phyloP scores from a whole-genome alignment of 1,284 basidiomycete species.

The Apiotrichum porosum region DNA sequence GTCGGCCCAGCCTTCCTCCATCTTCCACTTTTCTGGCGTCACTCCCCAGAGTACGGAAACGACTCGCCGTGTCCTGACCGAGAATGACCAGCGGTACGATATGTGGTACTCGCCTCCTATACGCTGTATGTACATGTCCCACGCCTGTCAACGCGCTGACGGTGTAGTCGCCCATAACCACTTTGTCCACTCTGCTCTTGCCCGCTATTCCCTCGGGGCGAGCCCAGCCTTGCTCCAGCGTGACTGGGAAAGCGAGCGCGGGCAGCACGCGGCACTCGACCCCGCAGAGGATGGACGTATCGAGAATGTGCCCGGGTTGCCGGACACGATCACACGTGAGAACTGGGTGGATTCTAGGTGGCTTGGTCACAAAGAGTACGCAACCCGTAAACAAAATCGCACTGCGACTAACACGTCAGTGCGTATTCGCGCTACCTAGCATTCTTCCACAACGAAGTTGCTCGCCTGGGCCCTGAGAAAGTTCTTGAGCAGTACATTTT shows the following conservation, averaged over 20 bases:
- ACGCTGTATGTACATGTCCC: too few relatives aligned
- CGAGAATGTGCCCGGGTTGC: slow-evolving; percentile 18
- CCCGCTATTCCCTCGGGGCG: slow-evolving; percentile 62
- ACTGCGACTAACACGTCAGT: slow-evolving; percentile 29
- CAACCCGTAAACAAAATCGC: slow-evolving; percentile 7
- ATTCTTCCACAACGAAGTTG: slow-evolving; percentile 58
- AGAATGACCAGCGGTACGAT: slow-evolving; percentile 58
- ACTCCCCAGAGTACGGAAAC: slow-evolving; percentile 53
- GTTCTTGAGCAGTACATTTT: slow-evolving; percentile 59
- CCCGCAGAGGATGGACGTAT: slow-evolving; percentile 42
- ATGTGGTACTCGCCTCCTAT: too few relatives aligned
- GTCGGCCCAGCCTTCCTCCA: slow-evolving; percentile 25
- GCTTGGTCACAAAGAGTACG: slow-evolving; percentile 57
- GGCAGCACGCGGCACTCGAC: slow-evolving; percentile 52
- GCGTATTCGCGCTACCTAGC: slow-evolving; percentile 56
- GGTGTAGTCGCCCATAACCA: slow-evolving; percentile 58
- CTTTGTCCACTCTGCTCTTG: slow-evolving; percentile 53
- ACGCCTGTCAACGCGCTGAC: too few relatives aligned
- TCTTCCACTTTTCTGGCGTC: slow-evolving; percentile 52
- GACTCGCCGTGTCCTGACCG: slow-evolving; percentile 54
- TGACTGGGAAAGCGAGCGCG: slow-evolving; percentile 30
- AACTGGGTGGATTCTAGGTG: slow-evolving; percentile 56
- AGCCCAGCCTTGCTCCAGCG: slow-evolving; percentile 54
- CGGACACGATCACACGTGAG: slow-evolving; percentile 31
- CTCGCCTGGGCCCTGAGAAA: slow-evolving; percentile 49